These are phyloP conservation scores for Penicillium expansum DNA, from an alignment of 2,329 filamentous ascomycete genomes.

Conservation along the genomic window DNA sequence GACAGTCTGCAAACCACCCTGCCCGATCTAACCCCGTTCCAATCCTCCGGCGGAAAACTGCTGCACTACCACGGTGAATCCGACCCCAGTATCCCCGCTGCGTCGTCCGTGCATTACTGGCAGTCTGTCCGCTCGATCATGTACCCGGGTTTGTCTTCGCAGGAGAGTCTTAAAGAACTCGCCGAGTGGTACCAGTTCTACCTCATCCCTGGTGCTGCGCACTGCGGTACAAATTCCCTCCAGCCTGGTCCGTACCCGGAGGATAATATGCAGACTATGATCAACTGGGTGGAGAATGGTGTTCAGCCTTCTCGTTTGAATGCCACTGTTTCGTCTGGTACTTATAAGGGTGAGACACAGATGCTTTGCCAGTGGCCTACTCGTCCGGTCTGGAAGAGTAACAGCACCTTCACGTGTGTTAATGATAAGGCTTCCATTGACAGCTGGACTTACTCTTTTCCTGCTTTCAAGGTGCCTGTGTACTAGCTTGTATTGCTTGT, in stretches of 20 bases:
- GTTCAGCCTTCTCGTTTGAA: constrained; percentile 46
- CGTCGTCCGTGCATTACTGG: too few species aligned
- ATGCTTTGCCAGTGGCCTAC: constrained; percentile 38
- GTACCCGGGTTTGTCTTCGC: too few species aligned
- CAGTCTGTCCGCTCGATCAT: too few species aligned
- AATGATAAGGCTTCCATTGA: constrained; percentile 41
- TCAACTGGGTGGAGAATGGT: constrained; percentile 55
- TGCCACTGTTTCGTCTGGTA: constrained; percentile 37
- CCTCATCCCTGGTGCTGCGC: constrained; percentile 54
- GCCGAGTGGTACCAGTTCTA: constrained; percentile 56
- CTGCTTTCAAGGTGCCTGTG: constrained; percentile 41
- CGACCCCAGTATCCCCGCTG: constrained; percentile 53
- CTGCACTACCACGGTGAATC: constrained; percentile 59
- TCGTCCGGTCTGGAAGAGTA: constrained; percentile 32
- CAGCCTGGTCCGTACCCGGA: constrained; percentile 49
- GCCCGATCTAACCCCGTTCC: constrained; percentile 54
- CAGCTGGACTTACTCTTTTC: constrained; percentile 41
- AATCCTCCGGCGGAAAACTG: constrained; percentile 53
- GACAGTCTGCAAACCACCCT: constrained; percentile 55
- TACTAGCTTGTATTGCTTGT: constrained; percentile 27
- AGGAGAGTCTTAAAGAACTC: constrained; percentile 43
- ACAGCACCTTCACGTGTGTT: constrained; percentile 39
- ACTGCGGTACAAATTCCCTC: constrained; percentile 49
- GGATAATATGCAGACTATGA: constrained; percentile 48
- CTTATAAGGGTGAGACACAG: constrained; percentile 32